Conservation (phyloP, 2,329 filamentous ascomycete genomes). For the Sporothrix luriei region DNA sequence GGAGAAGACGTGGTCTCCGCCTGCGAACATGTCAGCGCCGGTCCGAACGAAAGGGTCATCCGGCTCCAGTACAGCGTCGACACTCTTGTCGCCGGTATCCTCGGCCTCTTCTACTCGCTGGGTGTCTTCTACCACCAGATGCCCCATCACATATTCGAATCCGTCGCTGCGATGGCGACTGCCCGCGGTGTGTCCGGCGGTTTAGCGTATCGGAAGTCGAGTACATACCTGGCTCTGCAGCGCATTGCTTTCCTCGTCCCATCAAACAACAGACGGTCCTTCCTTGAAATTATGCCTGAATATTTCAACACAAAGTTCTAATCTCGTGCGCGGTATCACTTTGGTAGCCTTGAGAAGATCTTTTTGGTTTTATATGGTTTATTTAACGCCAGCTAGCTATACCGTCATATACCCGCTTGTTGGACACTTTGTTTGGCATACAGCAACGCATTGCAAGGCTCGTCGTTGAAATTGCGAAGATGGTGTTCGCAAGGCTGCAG, state of each 20-base stretch:
- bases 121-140: constrained; percentile 32
- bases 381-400: not conserved
- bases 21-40: not conserved
- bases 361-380: not conserved
- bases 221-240: constrained; percentile 22
- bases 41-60: not conserved
- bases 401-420: not conserved
- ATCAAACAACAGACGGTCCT: not conserved
- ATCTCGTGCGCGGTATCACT: not conserved
- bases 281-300: not conserved
- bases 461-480: not conserved
- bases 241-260: constrained; percentile 9
- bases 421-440: not conserved
- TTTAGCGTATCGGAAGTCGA: not conserved
- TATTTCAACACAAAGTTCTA: not conserved
- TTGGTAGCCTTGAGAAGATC: not conserved
- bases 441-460: not conserved
- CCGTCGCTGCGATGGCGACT: constrained; percentile 9
- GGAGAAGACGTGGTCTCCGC: not conserved
- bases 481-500: constrained; percentile 12
- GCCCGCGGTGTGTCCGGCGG: not conserved
- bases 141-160: constrained; percentile 21
- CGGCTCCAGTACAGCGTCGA: constrained; percentile 24
- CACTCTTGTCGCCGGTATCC: constrained; percentile 23
- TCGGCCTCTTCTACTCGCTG: constrained; percentile 31